These are phyloP conservation scores for Ascochyta pisi DNA, from an alignment of 2,329 filamentous ascomycete species.

Conservation along the genomic window DNA sequence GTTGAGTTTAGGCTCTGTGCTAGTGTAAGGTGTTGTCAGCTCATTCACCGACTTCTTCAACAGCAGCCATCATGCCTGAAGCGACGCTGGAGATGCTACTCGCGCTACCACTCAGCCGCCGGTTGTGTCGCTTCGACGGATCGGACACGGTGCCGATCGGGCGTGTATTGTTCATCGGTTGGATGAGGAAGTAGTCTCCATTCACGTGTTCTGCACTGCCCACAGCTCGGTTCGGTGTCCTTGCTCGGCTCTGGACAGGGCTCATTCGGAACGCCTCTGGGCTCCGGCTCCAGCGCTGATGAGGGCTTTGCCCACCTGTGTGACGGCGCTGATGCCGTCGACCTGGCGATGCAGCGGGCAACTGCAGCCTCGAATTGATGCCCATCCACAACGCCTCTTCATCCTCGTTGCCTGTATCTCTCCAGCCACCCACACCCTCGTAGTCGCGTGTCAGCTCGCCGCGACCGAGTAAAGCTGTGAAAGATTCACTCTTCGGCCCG, in stretches of 20 bases:
- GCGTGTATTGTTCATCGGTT: conserved; percentile 19
- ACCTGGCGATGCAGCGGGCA: conserved; percentile 42
- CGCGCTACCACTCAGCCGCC: conserved; percentile 37
- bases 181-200: conserved; percentile 39
- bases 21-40: not conserved
- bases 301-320: conserved; percentile 41
- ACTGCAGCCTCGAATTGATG: conserved; percentile 52
- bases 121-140: conserved; percentile 26
- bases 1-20: not conserved
- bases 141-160: conserved; percentile 34
- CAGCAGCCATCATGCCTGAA: conserved; percentile 20
- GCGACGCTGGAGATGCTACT: conserved; percentile 30
- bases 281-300: conserved; percentile 37
- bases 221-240: conserved; percentile 40
- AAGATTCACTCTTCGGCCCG: conserved; percentile 42
- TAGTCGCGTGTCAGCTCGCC: conserved; percentile 49
- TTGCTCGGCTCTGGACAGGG: conserved; percentile 45
- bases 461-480: conserved; percentile 44
- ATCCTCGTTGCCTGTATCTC: conserved; percentile 46
- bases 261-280: conserved; percentile 48
- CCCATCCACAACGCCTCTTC: conserved; percentile 55
- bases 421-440: conserved; percentile 54
- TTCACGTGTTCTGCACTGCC: conserved; percentile 20
- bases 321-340: conserved; percentile 42
- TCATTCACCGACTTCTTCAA: conserved; percentile 22